Percentiles rank a stretch among this genome's conserved stretches.
Evolutionary conservation across 2,329 filamentous ascomycete genomes (phyloP).

Genomic region (Fusarium foetens): DNA sequence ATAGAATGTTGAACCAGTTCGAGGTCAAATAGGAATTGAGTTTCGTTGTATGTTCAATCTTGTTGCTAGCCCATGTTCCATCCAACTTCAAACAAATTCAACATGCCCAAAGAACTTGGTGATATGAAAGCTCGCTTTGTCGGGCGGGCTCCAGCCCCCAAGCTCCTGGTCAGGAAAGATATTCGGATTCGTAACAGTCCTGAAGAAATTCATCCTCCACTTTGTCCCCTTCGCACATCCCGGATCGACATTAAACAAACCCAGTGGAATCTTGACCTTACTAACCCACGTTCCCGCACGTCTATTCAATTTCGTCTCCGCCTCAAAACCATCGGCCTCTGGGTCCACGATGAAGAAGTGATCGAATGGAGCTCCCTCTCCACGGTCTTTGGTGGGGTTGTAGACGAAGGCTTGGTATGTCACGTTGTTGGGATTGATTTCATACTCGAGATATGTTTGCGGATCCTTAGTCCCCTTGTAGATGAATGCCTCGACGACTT

Average conservation of each 20-base stretch:
- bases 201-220: slow-evolving; percentile 65
- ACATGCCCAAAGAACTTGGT: slow-evolving; percentile 58
- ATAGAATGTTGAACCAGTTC: rapidly evolving
- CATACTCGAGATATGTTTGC: slow-evolving; percentile 61
- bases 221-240: slow-evolving; percentile 55
- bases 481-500: slow-evolving; percentile 63
- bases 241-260: slow-evolving; percentile 59
- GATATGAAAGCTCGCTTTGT: slow-evolving; percentile 60
- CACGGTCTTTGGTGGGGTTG: slow-evolving; percentile 59
- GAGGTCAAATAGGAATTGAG: neutral
- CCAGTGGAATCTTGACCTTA: slow-evolving; percentile 55
- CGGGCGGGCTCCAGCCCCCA: slow-evolving; percentile 58
- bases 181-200: slow-evolving; percentile 55
- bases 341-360: slow-evolving; percentile 55
- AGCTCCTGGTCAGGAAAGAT: slow-evolving; percentile 57
- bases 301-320: slow-evolving; percentile 53
- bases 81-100: slow-evolving; percentile 47
- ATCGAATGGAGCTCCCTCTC: slow-evolving; percentile 55
- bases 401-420: slow-evolving; percentile 63
- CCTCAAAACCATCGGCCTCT: slow-evolving; percentile 53
- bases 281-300: slow-evolving; percentile 54
- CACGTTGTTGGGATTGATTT: slow-evolving; percentile 62
- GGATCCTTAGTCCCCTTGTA: slow-evolving; percentile 58
- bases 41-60: neutral
- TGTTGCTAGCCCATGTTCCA: rapidly evolving